These are phyloP conservation scores for Bidens hawaiensis DNA, from an alignment of 140 eudicot species.

Conservation along the genomic window DNA sequence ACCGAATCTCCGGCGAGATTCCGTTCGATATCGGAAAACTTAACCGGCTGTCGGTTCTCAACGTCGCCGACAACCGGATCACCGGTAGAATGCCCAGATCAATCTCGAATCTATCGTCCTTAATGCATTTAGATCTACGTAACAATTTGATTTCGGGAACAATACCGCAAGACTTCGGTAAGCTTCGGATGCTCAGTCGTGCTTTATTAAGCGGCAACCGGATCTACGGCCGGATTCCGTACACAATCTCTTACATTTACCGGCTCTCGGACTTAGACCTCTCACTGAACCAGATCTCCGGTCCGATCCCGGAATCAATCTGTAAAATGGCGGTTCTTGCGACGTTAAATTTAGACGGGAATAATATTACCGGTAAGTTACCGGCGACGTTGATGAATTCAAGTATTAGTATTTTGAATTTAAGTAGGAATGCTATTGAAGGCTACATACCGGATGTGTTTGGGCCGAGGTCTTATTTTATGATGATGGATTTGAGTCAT, in stretches of 20 bases:
- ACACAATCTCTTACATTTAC: slow-evolving; percentile 50
- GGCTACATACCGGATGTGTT: slow-evolving; percentile 79
- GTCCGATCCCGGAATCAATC: slow-evolving; percentile 53
- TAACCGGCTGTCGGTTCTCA: slow-evolving; percentile 64
- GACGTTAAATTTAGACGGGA: slow-evolving; percentile 71
- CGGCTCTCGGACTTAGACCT: slow-evolving; percentile 67
- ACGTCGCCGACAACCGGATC: slow-evolving; percentile 75
- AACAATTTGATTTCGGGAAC: slow-evolving; percentile 55
- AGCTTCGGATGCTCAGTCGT: slow-evolving; percentile 79
- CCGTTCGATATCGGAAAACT: slow-evolving; percentile 69
- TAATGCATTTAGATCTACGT: slow-evolving; percentile 85
- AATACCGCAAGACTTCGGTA: slow-evolving; percentile 65
- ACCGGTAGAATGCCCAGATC: slow-evolving; percentile 77
- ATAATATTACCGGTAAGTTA: slow-evolving; percentile 51
- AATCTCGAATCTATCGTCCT: slow-evolving; percentile 34
- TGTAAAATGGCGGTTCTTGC: slow-evolving; percentile 84
- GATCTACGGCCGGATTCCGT: slow-evolving; percentile 60
- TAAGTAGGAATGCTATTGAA: slow-evolving; percentile 64
- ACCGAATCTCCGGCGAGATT: slow-evolving; percentile 61
- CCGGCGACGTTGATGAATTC: slow-evolving; percentile 60
- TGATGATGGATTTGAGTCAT: slow-evolving; percentile 60
- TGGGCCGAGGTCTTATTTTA: slow-evolving; percentile 82
- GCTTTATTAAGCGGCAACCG: slow-evolving; percentile 67
- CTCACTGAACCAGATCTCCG: slow-evolving; percentile 65
- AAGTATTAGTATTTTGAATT: slow-evolving; percentile 54